These are phyloP conservation scores for Trypanosomatidae sp. DNA, from an alignment of 208 protist genomes.

Conservation along the genomic window DNA sequence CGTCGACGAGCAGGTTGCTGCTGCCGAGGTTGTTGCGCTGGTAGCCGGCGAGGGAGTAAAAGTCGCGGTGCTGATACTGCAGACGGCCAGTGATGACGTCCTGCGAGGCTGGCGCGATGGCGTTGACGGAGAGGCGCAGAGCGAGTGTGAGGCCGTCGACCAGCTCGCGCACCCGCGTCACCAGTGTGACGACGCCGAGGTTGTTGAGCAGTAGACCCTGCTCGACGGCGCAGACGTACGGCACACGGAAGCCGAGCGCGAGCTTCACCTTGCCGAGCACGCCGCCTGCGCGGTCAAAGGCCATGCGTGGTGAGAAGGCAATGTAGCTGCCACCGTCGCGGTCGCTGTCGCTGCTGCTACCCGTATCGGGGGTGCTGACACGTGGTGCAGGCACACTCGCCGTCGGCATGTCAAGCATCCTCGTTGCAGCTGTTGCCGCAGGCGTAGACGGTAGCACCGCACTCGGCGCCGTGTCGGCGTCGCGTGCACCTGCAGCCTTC, in stretches of 20 bases:
- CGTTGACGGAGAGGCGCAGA: constrained; percentile 49
- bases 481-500: too few relatives aligned
- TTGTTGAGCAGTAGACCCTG: constrained; percentile 51
- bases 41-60: constrained; percentile 52
- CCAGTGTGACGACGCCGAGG: constrained; percentile 28
- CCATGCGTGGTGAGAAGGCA: constrained; percentile 63
- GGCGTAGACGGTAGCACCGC: not conserved
- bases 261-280: constrained; percentile 73
- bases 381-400: not conserved
- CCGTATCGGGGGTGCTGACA: not conserved
- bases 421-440: not conserved
- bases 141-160: constrained; percentile 52
- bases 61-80: constrained; percentile 60
- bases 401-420: not conserved
- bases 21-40: constrained; percentile 79
- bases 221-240: constrained; percentile 48
- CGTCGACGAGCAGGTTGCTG: constrained; percentile 75
- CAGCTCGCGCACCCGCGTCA: constrained; percentile 30
- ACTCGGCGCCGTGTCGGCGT: too few relatives aligned
- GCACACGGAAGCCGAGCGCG: constrained; percentile 30
- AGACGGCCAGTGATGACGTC: constrained; percentile 45
- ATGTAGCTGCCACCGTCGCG: constrained; percentile 26
- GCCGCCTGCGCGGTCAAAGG: constrained; percentile 33
- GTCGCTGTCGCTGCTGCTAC: not conserved
- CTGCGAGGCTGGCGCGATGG: constrained; percentile 66